A percentile compares a stretch with the other conserved stretches of the same genome.
Evolutionary conservation across 139 green algal genomes (phyloP).

Genomic region (Tetradesmus obliquus): DNA sequence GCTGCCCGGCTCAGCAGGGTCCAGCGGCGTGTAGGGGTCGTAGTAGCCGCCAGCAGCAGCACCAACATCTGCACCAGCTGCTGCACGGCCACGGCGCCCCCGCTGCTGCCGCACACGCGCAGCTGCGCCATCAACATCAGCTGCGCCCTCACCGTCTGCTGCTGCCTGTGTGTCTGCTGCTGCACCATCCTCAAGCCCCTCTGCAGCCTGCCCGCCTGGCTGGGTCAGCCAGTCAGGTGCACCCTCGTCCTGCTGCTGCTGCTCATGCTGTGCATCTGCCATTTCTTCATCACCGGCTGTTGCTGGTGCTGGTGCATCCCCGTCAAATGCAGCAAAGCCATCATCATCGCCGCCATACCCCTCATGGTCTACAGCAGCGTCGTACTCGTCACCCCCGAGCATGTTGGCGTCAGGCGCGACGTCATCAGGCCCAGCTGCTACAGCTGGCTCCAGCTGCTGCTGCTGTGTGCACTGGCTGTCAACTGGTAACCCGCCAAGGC

Average conservation of each 20-base stretch:
- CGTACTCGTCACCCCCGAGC: slow-evolving; percentile 33
- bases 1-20: slow-evolving; percentile 60
- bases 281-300: slow-evolving; percentile 12
- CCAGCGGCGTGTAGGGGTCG: slow-evolving; percentile 83
- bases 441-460: slow-evolving; percentile 33
- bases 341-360: slow-evolving; percentile 45
- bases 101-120: slow-evolving; percentile 21
- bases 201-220: not conserved
- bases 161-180: not conserved
- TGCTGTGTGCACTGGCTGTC: slow-evolving; percentile 25
- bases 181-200: not conserved
- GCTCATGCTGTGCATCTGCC: slow-evolving; percentile 21
- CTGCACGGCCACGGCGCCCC: not conserved
- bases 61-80: not conserved
- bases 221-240: slow-evolving; percentile 1
- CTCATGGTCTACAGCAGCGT: slow-evolving; percentile 35
- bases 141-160: not conserved
- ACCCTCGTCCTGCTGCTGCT: slow-evolving; percentile 11
- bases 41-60: slow-evolving; percentile 52
- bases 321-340: not conserved
- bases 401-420: not conserved
- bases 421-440: not conserved
- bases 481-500: not conserved
- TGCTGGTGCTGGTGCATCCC: not conserved
- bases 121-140: not conserved